These are phyloP conservation scores for Sisymbrium irio DNA, from an alignment of 345 rosid species.

Conservation along the genomic window DNA sequence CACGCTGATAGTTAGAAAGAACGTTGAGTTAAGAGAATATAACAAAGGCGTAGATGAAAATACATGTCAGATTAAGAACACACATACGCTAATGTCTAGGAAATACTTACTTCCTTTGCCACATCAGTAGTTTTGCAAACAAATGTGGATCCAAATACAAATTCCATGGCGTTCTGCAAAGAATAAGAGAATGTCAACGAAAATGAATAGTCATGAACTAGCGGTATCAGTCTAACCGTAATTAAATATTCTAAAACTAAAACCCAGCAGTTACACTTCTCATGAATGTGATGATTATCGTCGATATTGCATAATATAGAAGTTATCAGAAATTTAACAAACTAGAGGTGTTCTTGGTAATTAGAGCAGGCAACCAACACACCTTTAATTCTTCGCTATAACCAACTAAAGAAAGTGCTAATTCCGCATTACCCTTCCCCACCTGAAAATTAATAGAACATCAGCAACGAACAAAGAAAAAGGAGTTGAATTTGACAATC, in stretches of 20 bases:
- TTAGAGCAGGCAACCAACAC: constrained; percentile 3
- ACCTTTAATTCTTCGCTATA: constrained; percentile 76
- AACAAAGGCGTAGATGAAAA: neutral
- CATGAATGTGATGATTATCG: neutral
- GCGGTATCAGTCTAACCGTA: neutral
- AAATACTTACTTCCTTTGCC: constrained; percentile 78
- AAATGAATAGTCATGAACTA: constrained; percentile 3
- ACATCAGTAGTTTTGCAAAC: constrained; percentile 83
- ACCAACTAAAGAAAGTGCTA: constrained; percentile 91
- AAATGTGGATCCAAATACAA: constrained; percentile 90
- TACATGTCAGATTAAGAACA: neutral
- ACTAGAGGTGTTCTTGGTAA: neutral
- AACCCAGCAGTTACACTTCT: neutral
- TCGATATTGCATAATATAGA: neutral
- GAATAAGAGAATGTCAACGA: neutral
- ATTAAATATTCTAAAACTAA: neutral
- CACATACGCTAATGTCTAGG: neutral
- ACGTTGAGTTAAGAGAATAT: neutral
- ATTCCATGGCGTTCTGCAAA: constrained; percentile 91
- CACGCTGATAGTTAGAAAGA: neutral
- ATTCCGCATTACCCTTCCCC: constrained; percentile 84
- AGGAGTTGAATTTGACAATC: neutral
- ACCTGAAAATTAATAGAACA: constrained; percentile 48
- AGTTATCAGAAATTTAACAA: neutral
- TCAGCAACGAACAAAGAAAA: neutral